Percentiles rank a stretch among this genome's conserved stretches.
Conservation (phyloP, 2,329 filamentous ascomycete species). For the Pseudocercospora fijiensis region DNA sequence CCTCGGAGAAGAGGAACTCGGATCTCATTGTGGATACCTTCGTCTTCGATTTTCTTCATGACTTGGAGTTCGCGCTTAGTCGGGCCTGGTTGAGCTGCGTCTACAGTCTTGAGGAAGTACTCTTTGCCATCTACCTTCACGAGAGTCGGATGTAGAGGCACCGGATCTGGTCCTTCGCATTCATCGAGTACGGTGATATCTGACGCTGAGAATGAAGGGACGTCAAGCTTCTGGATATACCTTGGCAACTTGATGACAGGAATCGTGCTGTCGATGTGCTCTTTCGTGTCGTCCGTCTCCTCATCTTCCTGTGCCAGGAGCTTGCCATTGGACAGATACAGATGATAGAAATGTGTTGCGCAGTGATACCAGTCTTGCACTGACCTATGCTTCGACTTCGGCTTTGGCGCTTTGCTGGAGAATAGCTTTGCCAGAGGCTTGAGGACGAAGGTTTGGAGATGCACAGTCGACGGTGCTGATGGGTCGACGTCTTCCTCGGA, state of each 20-base stretch:
- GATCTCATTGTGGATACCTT: conserved; percentile 33
- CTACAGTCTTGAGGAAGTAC: conserved; percentile 40
- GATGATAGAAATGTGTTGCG: conserved; percentile 34
- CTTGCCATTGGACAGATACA: conserved; percentile 29
- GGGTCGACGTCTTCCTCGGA: conserved; percentile 26
- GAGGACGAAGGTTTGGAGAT: conserved; percentile 37
- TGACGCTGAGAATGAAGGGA: conserved; percentile 28
- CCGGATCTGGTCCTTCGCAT: conserved; percentile 25
- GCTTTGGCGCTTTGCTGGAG: conserved; percentile 8
- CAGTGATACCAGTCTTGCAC: conserved; percentile 37
- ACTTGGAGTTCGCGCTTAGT: conserved; percentile 39
- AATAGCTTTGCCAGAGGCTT: conserved; percentile 27
- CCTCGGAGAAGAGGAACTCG: conserved; percentile 35
- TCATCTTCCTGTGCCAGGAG: conserved; percentile 31
- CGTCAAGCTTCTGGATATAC: conserved; percentile 35
- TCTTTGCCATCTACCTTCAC: conserved; percentile 23
- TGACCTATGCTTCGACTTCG: conserved; percentile 17
- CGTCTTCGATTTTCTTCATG: conserved; percentile 33
- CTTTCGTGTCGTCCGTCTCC: conserved; percentile 18
- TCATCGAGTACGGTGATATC: conserved; percentile 31
- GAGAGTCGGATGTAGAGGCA: conserved; percentile 32
- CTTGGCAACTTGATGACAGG: conserved; percentile 38
- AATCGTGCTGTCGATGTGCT: conserved; percentile 30
- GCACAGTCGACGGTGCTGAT: conserved; percentile 18
- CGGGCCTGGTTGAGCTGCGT: conserved; percentile 32